phyloP scores from a whole-genome alignment of 129 eudicot species.

The Rutidosis leptorrhynchoides region DNA sequence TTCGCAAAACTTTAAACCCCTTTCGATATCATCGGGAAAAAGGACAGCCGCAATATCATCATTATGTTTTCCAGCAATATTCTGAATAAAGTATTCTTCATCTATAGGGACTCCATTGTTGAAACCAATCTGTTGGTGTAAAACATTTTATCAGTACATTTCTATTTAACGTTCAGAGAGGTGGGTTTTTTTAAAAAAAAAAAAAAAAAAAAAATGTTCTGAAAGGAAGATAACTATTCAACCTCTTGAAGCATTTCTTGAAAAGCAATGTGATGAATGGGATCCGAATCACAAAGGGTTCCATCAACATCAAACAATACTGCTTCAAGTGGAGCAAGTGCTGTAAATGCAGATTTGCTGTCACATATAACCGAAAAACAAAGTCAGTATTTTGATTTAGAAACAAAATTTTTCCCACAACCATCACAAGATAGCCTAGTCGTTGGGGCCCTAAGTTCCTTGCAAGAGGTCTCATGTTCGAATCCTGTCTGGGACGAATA shows the following conservation, averaged over 20 bases:
- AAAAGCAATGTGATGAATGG: slow-evolving; percentile 76
- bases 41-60: slow-evolving; percentile 74
- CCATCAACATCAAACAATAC: slow-evolving; percentile 91
- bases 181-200: no score
- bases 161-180: not conserved
- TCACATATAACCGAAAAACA: slow-evolving; percentile 24
- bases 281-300: slow-evolving; percentile 92
- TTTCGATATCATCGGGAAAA: slow-evolving; percentile 74
- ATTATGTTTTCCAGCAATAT: slow-evolving; percentile 84
- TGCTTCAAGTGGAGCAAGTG: slow-evolving; percentile 85
- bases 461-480: no score
- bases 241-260: slow-evolving; percentile 90
- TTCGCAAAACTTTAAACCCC: slow-evolving; percentile 63
- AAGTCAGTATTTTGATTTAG: slow-evolving; percentile 1
- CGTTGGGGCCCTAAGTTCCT: no score
- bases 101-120: slow-evolving; percentile 79
- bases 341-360: slow-evolving; percentile 52
- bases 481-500: no score
- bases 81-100: slow-evolving; percentile 65
- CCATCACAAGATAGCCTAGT: no score
- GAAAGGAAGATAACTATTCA: slow-evolving; percentile 5
- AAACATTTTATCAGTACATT: slow-evolving; percentile 2
- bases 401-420: no score
- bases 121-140: slow-evolving; percentile 68
- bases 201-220: no score